A percentile compares a stretch with the other conserved stretches of the same genome.
These are phyloP conservation scores for Pestalotiopsis sp. DNA, from an alignment of 2,329 filamentous ascomycete species.

Conservation along the genomic window DNA sequence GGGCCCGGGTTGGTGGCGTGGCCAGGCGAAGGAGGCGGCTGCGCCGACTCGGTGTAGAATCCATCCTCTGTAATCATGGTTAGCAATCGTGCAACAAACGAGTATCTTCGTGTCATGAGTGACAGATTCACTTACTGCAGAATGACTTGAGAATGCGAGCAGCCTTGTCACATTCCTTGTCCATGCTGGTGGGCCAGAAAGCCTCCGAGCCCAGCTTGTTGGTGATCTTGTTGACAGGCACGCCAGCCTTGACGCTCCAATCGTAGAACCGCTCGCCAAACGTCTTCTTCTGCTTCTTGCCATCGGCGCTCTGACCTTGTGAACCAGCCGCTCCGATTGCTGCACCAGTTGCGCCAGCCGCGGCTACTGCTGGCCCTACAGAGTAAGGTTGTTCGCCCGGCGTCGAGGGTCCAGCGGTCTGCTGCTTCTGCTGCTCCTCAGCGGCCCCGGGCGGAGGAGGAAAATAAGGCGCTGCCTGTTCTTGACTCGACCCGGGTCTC, in stretches of 20 bases:
- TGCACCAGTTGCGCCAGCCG: background rate
- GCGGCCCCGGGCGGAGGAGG: constrained; percentile 10
- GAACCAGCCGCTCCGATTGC: constrained; percentile 16
- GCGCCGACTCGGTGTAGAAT: constrained; percentile 46
- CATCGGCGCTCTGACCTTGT: constrained; percentile 21
- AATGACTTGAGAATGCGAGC: constrained; percentile 83
- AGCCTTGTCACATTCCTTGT: constrained; percentile 90
- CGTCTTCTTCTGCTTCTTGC: constrained; percentile 19
- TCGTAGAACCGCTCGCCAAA: constrained; percentile 29
- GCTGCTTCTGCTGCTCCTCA: background rate
- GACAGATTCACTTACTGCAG: constrained; percentile 64
- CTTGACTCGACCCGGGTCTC: constrained; percentile 14
- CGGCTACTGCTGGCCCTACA: background rate
- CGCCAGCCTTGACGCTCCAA: constrained; percentile 55
- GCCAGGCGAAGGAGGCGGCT: constrained; percentile 24
- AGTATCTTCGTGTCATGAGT: background rate
- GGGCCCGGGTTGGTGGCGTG: constrained; percentile 29
- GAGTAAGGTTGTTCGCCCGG: background rate
- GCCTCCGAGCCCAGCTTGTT: constrained; percentile 84
- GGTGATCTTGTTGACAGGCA: constrained; percentile 78
- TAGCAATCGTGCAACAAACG: constrained; percentile 20
- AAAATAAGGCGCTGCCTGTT: constrained; percentile 13
- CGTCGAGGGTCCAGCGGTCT: background rate
- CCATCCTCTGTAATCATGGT: constrained; percentile 46
- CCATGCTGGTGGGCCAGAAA: constrained; percentile 83